Evolutionary conservation across 116 monocot species (phyloP).

Genomic region (Dioscorea cayenensis): DNA sequence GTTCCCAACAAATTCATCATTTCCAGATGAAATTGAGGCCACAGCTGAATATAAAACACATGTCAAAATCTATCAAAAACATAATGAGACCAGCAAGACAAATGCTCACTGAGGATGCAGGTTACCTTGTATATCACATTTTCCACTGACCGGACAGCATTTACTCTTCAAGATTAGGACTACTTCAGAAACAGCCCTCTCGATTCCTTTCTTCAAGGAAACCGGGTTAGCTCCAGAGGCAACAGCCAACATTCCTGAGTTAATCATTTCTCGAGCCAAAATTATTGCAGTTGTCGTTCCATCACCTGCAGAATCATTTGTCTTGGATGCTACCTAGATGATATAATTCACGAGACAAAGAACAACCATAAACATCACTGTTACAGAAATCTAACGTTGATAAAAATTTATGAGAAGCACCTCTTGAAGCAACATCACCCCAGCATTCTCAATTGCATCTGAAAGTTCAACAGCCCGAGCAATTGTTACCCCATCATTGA

Average conservation of each 20-base stretch:
- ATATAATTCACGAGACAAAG: conserved; percentile 5
- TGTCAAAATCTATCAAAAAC: neutral
- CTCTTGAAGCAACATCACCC: conserved; percentile 76
- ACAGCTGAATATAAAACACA: conserved; percentile 50
- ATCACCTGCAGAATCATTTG: conserved; percentile 86
- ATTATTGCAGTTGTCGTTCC: conserved; percentile 90
- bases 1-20: conserved; percentile 84
- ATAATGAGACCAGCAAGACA: neutral
- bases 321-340: conserved; percentile 76
- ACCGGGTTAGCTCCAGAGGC: conserved; percentile 82
- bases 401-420: conserved; percentile 22
- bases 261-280: conserved; percentile 88
- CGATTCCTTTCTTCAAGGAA: conserved; percentile 86
- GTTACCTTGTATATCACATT: conserved; percentile 71
- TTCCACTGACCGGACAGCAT: conserved; percentile 44
- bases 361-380: neutral
- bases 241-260: conserved; percentile 67
- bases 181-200: conserved; percentile 64
- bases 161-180: conserved; percentile 52
- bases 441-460: conserved; percentile 81
- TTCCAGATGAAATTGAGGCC: conserved; percentile 85
- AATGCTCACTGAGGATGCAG: neutral
- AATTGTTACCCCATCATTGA: conserved; percentile 95
- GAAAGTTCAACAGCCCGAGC: conserved; percentile 75
- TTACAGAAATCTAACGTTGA: neutral